A percentile compares a stretch with the other conserved stretches of the same genome.
phyloP scores from a whole-genome alignment of 2,329 filamentous ascomycete species.

The Fusarium pininemorale region DNA sequence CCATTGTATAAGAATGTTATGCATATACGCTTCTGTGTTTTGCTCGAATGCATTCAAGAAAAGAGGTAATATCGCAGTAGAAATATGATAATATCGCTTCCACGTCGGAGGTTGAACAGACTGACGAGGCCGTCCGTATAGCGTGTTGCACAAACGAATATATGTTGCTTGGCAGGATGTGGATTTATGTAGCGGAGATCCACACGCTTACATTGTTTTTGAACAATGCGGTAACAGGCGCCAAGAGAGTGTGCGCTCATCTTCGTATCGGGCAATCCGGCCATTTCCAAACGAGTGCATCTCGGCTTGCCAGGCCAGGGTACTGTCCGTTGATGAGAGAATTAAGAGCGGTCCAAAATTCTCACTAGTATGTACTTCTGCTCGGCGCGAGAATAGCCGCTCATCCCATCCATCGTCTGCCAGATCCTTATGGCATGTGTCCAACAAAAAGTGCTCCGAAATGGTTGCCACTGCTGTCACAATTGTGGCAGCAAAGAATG shows the following conservation, averaged over 20 bases:
- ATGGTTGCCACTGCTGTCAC: not conserved
- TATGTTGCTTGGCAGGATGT: not conserved
- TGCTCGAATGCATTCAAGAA: not conserved
- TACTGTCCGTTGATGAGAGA: not conserved
- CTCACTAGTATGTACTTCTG: not conserved
- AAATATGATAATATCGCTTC: conserved; percentile 12
- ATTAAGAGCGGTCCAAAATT: not conserved
- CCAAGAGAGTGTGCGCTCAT: not conserved
- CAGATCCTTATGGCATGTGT: conserved; percentile 19
- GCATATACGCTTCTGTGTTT: conserved; percentile 8
- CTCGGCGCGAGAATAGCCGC: not conserved
- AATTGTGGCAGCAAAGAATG: conserved; percentile 11
- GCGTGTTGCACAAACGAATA: not conserved
- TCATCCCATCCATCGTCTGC: conserved; percentile 1
- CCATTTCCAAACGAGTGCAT: not conserved
- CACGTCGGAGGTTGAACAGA: not conserved
- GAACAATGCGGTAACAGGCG: not conserved
- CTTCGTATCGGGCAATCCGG: not conserved
- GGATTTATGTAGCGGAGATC: not conserved
- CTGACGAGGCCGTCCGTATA: not conserved
- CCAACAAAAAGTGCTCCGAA: conserved; percentile 4
- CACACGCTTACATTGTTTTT: not conserved
- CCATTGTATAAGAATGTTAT: conserved; percentile 9
- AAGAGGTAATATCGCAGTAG: conserved; percentile 6
- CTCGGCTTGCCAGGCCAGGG: not conserved